These are phyloP conservation scores for Chrysoporthe austroafricana DNA, from an alignment of 2,329 filamentous ascomycete genomes.

Conservation along the genomic window DNA sequence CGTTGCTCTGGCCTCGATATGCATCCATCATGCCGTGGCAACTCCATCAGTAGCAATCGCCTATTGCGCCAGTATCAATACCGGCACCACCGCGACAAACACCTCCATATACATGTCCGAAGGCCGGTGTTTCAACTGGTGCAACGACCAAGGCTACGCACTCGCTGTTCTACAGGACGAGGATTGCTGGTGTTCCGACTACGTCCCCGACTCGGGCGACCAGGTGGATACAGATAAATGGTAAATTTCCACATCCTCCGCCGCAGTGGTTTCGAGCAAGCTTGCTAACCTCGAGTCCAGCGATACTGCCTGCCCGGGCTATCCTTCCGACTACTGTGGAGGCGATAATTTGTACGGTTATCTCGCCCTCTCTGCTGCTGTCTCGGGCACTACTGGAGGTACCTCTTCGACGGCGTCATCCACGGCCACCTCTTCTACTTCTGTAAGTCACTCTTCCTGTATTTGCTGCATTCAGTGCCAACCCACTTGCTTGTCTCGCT, in stretches of 20 bases:
- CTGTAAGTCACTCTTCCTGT: conserved; percentile 26
- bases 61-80: conserved; percentile 54
- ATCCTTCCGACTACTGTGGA: conserved; percentile 67
- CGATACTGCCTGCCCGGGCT: conserved; percentile 68
- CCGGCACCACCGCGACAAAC: conserved; percentile 47
- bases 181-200: conserved; percentile 77
- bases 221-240: conserved; percentile 54
- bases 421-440: conserved; percentile 31
- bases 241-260: conserved; percentile 5
- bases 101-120: conserved; percentile 66
- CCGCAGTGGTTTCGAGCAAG: too few species aligned
- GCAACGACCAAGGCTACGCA: conserved; percentile 57
- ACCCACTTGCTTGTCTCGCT: conserved; percentile 1
- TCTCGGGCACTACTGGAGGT: conserved; percentile 58
- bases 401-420: conserved; percentile 29
- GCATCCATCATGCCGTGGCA: conserved; percentile 33
- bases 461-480: neutral
- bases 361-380: conserved; percentile 54
- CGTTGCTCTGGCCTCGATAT: conserved; percentile 30
- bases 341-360: conserved; percentile 67
- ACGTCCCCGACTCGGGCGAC: conserved; percentile 55
- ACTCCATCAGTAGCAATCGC: conserved; percentile 40
- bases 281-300: conserved; percentile 9
- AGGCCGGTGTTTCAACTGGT: conserved; percentile 67
- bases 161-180: conserved; percentile 69